Base-by-base conservation (phyloP, 352 stramenopile genomes). In the Pythium coloratum region DNA sequence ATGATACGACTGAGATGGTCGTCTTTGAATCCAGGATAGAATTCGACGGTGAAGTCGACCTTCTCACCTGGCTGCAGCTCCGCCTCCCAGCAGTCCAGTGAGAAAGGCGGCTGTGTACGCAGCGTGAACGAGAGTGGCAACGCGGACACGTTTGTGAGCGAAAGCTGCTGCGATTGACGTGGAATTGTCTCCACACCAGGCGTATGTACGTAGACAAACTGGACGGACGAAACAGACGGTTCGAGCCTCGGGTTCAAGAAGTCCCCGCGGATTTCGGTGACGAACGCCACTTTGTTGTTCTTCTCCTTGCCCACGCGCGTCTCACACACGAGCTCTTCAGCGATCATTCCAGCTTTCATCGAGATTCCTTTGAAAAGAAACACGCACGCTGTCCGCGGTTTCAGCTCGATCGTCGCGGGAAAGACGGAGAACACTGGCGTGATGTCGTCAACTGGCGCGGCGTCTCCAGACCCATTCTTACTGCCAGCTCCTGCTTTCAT, bases 251-350 rank as follows among this genome's bases (percentile, higher is more conserved):
- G 95, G 33, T 95, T 81, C 32, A 98, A 76, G 34, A 98, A 98
- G n/a, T 97, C 78, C 6, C 88, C 94, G 2, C 72, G 72, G n/a
- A 97, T 83, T 40, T 94, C 76, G 9, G 90, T 97, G 57, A 87
- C 73, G 44, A 98, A 97, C 16, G 96, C 91, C 10, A 96, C 70
- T 72, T 83, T 92, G 62, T 70, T 82, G 54, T 71, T 78, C 69
- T 98, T 98, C 59, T 98, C 95, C 69, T 98, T 98, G 13, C 92
- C 91, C 10, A 97, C 88, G 14, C 89, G 91, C 2, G 88, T 94
- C 70, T 98, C 91, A 46, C 95, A 98, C 8, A 97, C 76, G 12
- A 98, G 71, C 13, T 92, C 75, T 69, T 98, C 95, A 38, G 79
- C 65, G 26, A 96, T 73, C 2, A 76, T 34, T 9, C 92, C 92